A percentile compares a stretch with the other conserved stretches of the same genome.
These are phyloP conservation scores for Deuterostichococcus epilithicus DNA, from an alignment of 139 green algal genomes.

Conservation along the genomic window DNA sequence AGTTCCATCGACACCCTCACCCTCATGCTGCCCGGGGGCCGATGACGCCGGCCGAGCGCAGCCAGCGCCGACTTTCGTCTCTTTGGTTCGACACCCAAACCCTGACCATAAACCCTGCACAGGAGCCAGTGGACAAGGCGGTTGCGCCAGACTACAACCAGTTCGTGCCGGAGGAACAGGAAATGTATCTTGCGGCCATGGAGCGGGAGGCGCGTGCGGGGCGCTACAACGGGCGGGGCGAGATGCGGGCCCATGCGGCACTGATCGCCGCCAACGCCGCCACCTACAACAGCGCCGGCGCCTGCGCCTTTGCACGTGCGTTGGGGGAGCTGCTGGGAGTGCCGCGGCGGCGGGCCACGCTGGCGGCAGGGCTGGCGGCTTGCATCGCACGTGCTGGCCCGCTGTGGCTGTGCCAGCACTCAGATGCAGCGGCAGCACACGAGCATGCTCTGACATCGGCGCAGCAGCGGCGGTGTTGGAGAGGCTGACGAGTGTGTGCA, in stretches of 20 bases:
- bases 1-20: no score
- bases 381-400: background rate
- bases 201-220: slow-evolving; percentile 29
- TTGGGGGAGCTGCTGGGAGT: no score
- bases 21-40: no score
- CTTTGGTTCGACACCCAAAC: background rate
- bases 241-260: slow-evolving; percentile 39
- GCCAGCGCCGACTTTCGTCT: background rate
- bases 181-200: slow-evolving; percentile 48
- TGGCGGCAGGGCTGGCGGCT: no score
- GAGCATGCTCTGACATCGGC: no score
- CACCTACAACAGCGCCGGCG: slow-evolving; percentile 41
- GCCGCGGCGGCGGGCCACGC: no score
- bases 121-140: slow-evolving; percentile 22
- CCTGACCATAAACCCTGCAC: no score
- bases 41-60: background rate
- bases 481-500: no score
- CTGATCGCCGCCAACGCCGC: slow-evolving; percentile 35
- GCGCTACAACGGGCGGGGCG: slow-evolving; percentile 24
- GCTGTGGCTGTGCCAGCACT: no score
- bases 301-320: background rate
- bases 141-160: slow-evolving; percentile 45
- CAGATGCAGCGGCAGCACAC: no score
- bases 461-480: no score
- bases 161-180: slow-evolving; percentile 33